phyloP scores from a whole-genome alignment of 2,329 filamentous ascomycete species.

The Neofusicoccum sp. region DNA sequence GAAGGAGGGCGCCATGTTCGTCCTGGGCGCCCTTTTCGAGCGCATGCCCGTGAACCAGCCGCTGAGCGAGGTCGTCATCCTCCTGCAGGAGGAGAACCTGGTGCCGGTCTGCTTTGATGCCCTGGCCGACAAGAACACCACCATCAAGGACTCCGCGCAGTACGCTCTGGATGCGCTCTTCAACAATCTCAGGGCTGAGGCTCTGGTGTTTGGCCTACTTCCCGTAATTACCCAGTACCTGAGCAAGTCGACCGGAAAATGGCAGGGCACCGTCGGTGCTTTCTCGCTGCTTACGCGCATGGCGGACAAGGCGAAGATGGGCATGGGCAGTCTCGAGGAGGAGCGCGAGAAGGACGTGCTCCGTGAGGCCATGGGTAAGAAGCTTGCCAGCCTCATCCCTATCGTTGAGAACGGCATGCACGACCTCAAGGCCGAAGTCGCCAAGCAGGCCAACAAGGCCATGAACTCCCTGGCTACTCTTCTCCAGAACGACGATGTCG shows the following conservation, averaged over 20 bases:
- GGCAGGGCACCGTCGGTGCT: constrained; percentile 92
- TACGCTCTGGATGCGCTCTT: constrained; percentile 93
- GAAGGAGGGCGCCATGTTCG: constrained; percentile 91
- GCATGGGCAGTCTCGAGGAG: constrained; percentile 78
- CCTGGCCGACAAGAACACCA: constrained; percentile 82
- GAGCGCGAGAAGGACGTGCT: constrained; percentile 85
- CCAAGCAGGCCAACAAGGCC: constrained; percentile 84
- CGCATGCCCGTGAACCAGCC: constrained; percentile 75
- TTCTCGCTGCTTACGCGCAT: constrained; percentile 84
- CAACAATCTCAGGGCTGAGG: constrained; percentile 73
- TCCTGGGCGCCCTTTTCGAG: constrained; percentile 90
- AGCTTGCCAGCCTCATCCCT: constrained; percentile 82
- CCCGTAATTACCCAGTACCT: constrained; percentile 75
- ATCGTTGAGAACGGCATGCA: constrained; percentile 93
- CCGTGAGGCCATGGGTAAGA: constrained; percentile 84
- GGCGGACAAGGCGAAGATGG: constrained; percentile 90
- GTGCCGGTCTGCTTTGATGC: constrained; percentile 75
- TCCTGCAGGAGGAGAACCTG: constrained; percentile 76
- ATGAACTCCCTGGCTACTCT: constrained; percentile 90
- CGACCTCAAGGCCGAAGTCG: constrained; percentile 82
- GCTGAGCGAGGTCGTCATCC: constrained; percentile 75
- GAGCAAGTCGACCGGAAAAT: constrained; percentile 82
- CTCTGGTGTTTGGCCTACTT: constrained; percentile 77
- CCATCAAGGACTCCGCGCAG: constrained; percentile 87
- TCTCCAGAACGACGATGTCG: constrained; percentile 94